These are phyloP conservation scores for Actinidia arguta DNA, from an alignment of 179 eudicot genomes.

Conservation along the genomic window DNA sequence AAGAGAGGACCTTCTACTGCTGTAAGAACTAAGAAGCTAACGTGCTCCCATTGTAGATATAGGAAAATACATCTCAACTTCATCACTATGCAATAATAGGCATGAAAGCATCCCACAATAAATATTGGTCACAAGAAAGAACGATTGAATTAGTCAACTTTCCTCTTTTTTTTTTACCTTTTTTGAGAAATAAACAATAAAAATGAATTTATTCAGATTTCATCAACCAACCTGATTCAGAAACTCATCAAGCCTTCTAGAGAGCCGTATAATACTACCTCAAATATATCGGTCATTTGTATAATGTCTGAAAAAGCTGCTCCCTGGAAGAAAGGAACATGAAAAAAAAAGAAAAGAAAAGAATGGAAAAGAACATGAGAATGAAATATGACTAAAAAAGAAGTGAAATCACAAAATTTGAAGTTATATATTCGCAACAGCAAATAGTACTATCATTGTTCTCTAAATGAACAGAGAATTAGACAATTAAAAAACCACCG, in stretches of 20 bases:
- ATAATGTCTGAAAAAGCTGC: constrained; percentile 86
- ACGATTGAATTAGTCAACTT: neutral
- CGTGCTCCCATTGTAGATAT: neutral
- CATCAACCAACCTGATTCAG: constrained; percentile 75
- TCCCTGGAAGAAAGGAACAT: constrained; percentile 52
- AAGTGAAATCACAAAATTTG: neutral
- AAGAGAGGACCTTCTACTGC: neutral
- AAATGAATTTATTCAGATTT: neutral
- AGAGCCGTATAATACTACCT: constrained; percentile 90
- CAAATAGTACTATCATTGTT: neutral
- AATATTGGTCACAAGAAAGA: neutral
- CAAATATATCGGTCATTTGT: constrained; percentile 98
- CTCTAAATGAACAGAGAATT: neutral
- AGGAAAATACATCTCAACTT: neutral
- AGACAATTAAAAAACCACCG: neutral
- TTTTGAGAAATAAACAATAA: neutral
- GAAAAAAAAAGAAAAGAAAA: neutral
- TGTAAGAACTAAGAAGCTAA: neutral
- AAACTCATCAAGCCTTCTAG: constrained; percentile 98
- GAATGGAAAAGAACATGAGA: neutral
- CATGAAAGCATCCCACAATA: neutral
- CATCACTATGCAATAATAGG: neutral
- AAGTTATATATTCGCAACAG: neutral
- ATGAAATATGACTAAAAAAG: neutral
- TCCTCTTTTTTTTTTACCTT: neutral